Percentiles rank a stretch among this genome's conserved stretches.
Evolutionary conservation across 345 rosid genomes (phyloP).

Genomic region (Lenwebbia sp.): DNA sequence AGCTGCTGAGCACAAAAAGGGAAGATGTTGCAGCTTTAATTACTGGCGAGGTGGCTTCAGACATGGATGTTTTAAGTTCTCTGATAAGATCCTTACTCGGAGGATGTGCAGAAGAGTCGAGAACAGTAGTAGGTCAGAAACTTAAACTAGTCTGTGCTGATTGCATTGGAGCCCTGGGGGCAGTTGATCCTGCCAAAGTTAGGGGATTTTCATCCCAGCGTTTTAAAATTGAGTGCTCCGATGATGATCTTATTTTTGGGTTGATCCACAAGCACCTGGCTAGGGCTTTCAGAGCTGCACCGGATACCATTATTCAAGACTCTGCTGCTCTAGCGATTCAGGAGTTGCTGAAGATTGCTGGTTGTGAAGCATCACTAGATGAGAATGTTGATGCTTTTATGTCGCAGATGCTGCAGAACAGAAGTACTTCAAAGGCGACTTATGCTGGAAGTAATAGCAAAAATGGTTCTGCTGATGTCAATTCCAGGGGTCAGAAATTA

Average conservation of each 20-base stretch:
- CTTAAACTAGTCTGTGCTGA: constrained; percentile 87
- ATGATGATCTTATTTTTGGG: constrained; percentile 96
- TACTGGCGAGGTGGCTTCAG: constrained; percentile 62
- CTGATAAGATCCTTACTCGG: constrained; percentile 71
- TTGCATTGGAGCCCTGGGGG: constrained; percentile 94
- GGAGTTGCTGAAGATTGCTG: constrained; percentile 89
- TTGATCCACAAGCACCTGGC: constrained; percentile 86
- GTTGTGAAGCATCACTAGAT: constrained; percentile 92
- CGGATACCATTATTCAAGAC: constrained; percentile 86
- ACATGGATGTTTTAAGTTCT: constrained; percentile 78
- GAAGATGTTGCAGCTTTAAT: constrained; percentile 69
- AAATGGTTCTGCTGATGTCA: constrained; percentile 25
- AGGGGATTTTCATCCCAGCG: constrained; percentile 59
- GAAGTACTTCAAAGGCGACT: constrained; percentile 14
- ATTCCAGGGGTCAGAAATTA: constrained; percentile 74
- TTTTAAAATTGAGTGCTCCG: constrained; percentile 94
- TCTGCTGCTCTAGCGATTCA: constrained; percentile 98
- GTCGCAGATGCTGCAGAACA: constrained; percentile 20
- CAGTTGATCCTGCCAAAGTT: constrained; percentile 97
- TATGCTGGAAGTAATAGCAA: constrained; percentile 17
- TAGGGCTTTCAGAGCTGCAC: constrained; percentile 97
- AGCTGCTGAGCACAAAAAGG: constrained; percentile 58
- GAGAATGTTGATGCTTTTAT: constrained; percentile 41
- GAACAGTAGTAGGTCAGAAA: constrained; percentile 82
- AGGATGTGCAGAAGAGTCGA: constrained; percentile 98